These are phyloP conservation scores for Alliaria petiolata DNA, from an alignment of 345 rosid species.

Conservation along the genomic window DNA sequence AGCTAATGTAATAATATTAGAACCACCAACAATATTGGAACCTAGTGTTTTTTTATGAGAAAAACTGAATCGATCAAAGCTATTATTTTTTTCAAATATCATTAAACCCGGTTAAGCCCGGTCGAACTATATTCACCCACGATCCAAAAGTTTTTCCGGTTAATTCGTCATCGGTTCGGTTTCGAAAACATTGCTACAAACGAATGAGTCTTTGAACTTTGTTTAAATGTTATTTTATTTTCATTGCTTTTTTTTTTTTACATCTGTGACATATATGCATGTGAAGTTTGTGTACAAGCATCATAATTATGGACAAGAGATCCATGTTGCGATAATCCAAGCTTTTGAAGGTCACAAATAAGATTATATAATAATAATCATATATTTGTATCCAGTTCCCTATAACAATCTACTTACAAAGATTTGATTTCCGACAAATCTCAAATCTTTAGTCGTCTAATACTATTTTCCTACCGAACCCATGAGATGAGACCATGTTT, in stretches of 20 bases:
- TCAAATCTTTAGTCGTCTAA: neutral
- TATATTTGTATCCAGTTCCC: conserved; percentile 25
- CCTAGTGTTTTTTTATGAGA: too few species aligned
- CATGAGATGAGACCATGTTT: conserved; percentile 1
- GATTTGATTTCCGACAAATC: neutral
- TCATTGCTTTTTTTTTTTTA: neutral
- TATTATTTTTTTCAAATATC: too few species aligned
- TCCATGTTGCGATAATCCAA: neutral
- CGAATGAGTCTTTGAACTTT: neutral
- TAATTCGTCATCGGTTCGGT: too few species aligned
- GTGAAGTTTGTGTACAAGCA: neutral
- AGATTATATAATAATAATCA: neutral
- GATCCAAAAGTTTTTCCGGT: too few species aligned
- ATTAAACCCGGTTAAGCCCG: too few species aligned
- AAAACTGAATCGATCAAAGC: too few species aligned
- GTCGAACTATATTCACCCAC: too few species aligned
- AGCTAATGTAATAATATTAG: too few species aligned
- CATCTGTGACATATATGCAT: neutral
- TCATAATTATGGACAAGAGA: neutral
- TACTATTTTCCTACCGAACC: conserved; percentile 13
- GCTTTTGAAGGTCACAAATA: neutral
- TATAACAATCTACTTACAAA: conserved; percentile 33
- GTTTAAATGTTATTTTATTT: neutral
- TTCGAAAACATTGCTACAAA: too few species aligned
- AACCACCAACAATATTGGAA: too few species aligned